Evolutionary conservation across 352 stramenopile genomes (phyloP).

Genomic region (Thraustotheca clavata): DNA sequence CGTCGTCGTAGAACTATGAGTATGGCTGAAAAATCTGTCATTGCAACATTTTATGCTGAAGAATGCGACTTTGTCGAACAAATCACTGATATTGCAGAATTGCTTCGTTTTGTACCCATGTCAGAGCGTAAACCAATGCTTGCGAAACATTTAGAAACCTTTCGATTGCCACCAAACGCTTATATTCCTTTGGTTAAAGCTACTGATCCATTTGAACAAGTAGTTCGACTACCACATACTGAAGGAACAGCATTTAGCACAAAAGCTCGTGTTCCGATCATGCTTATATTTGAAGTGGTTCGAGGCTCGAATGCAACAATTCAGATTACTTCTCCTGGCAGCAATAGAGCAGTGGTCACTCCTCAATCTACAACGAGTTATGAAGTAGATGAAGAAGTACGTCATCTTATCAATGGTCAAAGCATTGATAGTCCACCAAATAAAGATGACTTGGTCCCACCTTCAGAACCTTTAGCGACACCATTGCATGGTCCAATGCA

Average conservation of each 20-base stretch:
- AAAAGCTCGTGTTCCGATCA: constrained; percentile 76
- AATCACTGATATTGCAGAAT: constrained; percentile 80
- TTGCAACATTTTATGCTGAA: constrained; percentile 77
- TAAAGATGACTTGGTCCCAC: too few species aligned
- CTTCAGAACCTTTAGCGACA: not conserved
- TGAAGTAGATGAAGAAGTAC: constrained; percentile 18
- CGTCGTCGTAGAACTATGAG: constrained; percentile 46
- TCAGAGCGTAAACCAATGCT: constrained; percentile 72
- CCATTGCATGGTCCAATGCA: not conserved
- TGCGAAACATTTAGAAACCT: constrained; percentile 67
- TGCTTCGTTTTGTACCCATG: constrained; percentile 71
- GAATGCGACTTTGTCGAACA: constrained; percentile 86
- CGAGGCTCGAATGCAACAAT: constrained; percentile 33
- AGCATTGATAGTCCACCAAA: constrained; percentile 14
- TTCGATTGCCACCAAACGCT: constrained; percentile 78
- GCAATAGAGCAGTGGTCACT: not conserved
- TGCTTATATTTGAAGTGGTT: constrained; percentile 86
- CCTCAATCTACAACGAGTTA: not conserved
- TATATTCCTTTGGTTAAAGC: constrained; percentile 83
- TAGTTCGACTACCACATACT: constrained; percentile 74
- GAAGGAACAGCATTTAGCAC: constrained; percentile 85
- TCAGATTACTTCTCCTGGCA: constrained; percentile 18
- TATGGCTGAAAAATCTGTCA: constrained; percentile 64
- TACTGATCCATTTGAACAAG: constrained; percentile 81
- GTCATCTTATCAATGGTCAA: constrained; percentile 16